These are phyloP conservation scores for Podila clonocystis DNA, from an alignment of 192 early-diverging fungal species.

Conservation along the genomic window DNA sequence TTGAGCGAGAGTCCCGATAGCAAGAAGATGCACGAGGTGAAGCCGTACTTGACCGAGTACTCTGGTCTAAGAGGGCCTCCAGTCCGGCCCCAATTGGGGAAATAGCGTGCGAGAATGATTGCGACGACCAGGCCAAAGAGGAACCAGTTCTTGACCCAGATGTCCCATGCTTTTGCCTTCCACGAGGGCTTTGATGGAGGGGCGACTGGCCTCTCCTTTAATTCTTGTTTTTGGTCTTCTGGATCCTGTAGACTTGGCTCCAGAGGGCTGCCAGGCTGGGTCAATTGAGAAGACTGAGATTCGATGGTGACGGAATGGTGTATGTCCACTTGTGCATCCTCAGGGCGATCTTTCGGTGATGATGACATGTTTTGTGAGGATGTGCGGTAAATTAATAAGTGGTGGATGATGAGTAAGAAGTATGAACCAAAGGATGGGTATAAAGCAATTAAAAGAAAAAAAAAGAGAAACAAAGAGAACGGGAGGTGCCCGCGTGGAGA, in stretches of 20 bases:
- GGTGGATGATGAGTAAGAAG: not conserved
- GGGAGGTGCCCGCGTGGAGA: not conserved
- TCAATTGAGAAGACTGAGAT: not conserved
- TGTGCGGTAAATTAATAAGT: not conserved
- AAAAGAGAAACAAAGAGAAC: not conserved
- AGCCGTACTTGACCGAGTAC: conserved; percentile 74
- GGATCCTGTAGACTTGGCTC: not conserved
- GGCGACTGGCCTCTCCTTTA: not conserved
- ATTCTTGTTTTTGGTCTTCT: not conserved
- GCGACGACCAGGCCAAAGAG: conserved; percentile 66
- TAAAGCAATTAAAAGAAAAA: not conserved
- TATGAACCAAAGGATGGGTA: not conserved
- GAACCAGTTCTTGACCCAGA: conserved; percentile 70
- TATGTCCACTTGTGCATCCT: not conserved
- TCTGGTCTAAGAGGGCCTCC: conserved; percentile 62
- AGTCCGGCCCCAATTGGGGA: conserved; percentile 67
- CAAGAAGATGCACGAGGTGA: conserved; percentile 71
- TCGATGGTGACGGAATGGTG: not conserved
- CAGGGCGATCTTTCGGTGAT: not conserved
- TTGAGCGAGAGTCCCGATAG: conserved; percentile 71
- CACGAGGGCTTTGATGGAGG: not conserved
- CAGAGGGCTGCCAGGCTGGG: not conserved
- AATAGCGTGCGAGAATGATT: conserved; percentile 68
- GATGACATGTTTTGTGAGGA: not conserved
- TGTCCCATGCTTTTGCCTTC: conserved; percentile 48